Conservation (phyloP, 148 eudicot species). For the Beta vulgaris region DNA sequence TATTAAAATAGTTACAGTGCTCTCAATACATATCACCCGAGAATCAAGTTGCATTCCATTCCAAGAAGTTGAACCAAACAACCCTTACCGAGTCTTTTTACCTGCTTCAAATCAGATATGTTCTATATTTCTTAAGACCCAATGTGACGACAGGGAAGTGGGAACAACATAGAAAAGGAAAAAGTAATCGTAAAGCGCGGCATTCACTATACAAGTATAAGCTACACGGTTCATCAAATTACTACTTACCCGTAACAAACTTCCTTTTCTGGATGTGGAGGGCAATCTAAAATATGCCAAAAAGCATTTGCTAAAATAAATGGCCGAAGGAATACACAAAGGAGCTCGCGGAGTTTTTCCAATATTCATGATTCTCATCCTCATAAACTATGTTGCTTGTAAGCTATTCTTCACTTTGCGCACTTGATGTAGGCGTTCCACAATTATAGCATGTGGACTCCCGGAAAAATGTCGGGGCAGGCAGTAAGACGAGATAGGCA, state of each 20-base stretch:
- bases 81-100: no score
- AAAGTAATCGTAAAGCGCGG: no score
- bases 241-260: neutral
- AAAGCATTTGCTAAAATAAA: neutral
- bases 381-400: neutral
- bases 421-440: neutral
- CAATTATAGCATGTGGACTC: no score
- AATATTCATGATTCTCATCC: neutral
- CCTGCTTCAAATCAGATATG: no score
- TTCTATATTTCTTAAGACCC: no score
- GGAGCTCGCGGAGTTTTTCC: neutral
- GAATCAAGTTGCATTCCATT: no score
- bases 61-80: no score
- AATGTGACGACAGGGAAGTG: no score
- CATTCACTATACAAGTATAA: neutral
- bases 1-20: no score
- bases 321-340: neutral
- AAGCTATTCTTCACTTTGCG: neutral
- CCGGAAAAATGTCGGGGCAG: no score
- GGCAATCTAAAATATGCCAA: neutral
- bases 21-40: no score
- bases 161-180: neutral
- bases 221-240: neutral
- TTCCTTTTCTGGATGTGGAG: neutral
- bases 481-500: no score